Conservation (phyloP, 2,329 filamentous ascomycete species). For the Triangularia verruculosa region DNA sequence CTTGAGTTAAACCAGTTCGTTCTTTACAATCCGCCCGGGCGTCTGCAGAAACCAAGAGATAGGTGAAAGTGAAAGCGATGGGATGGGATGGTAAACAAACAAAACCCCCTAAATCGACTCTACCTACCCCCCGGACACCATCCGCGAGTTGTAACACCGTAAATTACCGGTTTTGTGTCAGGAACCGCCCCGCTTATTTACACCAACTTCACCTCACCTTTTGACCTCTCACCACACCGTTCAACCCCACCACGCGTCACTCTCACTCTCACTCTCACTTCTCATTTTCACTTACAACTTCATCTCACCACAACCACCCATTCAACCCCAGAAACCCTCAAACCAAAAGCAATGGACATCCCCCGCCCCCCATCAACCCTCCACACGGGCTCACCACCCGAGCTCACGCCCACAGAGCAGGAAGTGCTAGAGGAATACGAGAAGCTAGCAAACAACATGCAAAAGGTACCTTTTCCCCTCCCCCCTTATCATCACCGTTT, state of each 20-base stretch:
- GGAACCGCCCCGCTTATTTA: neutral
- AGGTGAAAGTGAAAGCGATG: too few species aligned
- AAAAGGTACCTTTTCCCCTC: constrained; percentile 57
- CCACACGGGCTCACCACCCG: constrained; percentile 42
- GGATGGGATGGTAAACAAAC: too few species aligned
- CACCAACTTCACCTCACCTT: neutral
- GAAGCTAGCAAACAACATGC: constrained; percentile 82
- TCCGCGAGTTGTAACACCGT: too few species aligned
- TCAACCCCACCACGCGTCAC: neutral
- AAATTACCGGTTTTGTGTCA: neutral
- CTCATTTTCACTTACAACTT: neutral
- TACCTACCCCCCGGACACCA: too few species aligned
- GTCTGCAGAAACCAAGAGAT: too few species aligned
- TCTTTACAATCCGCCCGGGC: too few species aligned
- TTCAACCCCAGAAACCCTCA: neutral
- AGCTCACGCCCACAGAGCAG: constrained; percentile 79
- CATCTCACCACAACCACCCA: neutral
- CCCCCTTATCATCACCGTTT: neutral
- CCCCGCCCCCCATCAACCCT: constrained; percentile 6
- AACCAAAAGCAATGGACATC: constrained; percentile 25
- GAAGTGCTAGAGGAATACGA: constrained; percentile 95
- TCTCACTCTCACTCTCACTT: neutral
- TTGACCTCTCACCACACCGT: too few species aligned
- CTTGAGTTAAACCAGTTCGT: too few species aligned
- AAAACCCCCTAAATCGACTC: neutral